phyloP scores from a whole-genome alignment of 2,329 filamentous ascomycete genomes.

The Lanzia echinophila region DNA sequence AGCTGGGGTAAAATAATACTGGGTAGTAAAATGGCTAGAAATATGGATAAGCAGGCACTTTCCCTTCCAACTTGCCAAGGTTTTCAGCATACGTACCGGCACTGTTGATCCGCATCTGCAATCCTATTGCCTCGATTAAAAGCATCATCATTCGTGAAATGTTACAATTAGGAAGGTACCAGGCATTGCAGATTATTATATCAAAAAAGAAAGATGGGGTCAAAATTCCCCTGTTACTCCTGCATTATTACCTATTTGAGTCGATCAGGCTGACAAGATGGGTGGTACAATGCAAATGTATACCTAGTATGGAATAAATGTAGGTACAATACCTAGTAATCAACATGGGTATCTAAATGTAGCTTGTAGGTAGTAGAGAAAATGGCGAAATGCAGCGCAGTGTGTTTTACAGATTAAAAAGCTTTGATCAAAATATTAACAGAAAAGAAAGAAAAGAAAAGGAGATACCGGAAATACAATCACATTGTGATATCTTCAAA shows the following conservation, averaged over 20 bases:
- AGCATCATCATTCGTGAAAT: background rate
- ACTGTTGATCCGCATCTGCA: constrained; percentile 1
- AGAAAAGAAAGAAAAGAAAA: too few relatives aligned
- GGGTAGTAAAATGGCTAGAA: background rate
- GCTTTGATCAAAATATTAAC: too few relatives aligned
- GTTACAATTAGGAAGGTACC: constrained; percentile 6
- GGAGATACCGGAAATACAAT: too few relatives aligned
- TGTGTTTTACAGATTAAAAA: constrained; percentile 10
- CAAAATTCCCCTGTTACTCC: background rate
- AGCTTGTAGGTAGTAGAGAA: constrained; percentile 1
- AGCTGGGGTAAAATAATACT: constrained; percentile 1
- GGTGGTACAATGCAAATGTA: background rate
- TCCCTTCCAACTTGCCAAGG: background rate
- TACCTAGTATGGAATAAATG: background rate
- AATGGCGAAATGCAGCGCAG: constrained; percentile 6
- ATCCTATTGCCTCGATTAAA: background rate
- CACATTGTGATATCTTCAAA: too few relatives aligned
- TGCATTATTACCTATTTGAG: background rate
- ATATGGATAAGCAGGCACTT: constrained; percentile 6
- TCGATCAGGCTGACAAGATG: background rate
- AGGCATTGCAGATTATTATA: background rate
- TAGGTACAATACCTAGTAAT: background rate
- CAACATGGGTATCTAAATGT: constrained; percentile 9
- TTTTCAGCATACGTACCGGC: background rate
- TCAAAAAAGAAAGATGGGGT: background rate